Base-by-base conservation (phyloP, 2,329 filamentous ascomycete genomes). In the Dactylellina leptospora region DNA sequence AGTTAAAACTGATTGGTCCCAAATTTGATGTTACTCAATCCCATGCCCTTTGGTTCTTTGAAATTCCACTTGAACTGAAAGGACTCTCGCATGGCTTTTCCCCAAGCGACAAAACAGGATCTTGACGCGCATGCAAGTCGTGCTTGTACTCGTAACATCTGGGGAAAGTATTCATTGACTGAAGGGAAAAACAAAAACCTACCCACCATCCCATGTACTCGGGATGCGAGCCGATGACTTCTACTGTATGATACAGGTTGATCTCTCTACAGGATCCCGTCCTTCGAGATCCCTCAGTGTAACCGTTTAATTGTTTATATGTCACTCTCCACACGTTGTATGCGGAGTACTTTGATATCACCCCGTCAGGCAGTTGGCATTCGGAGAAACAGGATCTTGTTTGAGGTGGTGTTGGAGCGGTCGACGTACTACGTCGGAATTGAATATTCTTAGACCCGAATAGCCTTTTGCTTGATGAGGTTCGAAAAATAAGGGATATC, bases 131-230 rank as follows among this genome's bases (percentile, higher is more conserved):
- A 71, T 71, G 66, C 42, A 63, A n/a, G 36, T 71, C 33, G 50
- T 13, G 23, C 42, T 38, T 16, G 33, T 55, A 40, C 56, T 54
- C 36, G 50, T 48, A 40, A 56, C 33, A 44, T 44, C 51, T 54
- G 53, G 45, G 53, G 44, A 38, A 60, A 38, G 51, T 28, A 53
- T 44, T 23, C 42, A 62, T 62, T 50, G 22, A 25, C 44, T 54
- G 38, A 33, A 59, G 33, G 20, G 30, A 27, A 51, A 42, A 36
- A 50, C 40, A n/a, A 45, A 62, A 45, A 54, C 66, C 55, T 54
- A 71, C 66, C 66, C 66, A 71, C 58, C 66, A 71, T 71, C 58
- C 66, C 66, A 71, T 71, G 61, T 62, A 59, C 58, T 71, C 51
- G 66, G 66, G 58, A 71, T 71, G 66, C 36, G 66, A 63, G 66